Percentiles rank a stretch among this genome's conserved stretches.
These are phyloP conservation scores for Thalassiosira ordinaria DNA, from an alignment of 352 stramenopile species.

Conservation along the genomic window DNA sequence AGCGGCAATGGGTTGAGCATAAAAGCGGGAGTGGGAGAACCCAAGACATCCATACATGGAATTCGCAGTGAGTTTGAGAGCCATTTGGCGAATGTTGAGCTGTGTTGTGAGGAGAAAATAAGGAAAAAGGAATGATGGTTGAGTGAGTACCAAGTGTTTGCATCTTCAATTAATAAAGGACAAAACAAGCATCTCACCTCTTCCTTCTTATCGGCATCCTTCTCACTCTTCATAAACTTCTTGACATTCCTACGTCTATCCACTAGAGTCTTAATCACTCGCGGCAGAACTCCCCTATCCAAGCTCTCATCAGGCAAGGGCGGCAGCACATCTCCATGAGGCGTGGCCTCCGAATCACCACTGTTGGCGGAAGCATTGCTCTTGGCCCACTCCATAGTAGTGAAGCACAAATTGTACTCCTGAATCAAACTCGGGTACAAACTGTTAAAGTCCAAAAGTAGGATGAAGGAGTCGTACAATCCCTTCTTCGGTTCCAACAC, in stretches of 20 bases:
- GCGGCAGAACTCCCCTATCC: slow-evolving; percentile 92
- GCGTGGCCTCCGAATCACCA: no score
- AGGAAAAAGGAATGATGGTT: slow-evolving; percentile 1
- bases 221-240: slow-evolving; percentile 94
- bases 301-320: slow-evolving; percentile 89
- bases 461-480: slow-evolving; percentile 99
- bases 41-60: slow-evolving; percentile 99
- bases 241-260: slow-evolving; percentile 98
- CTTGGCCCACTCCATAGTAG: slow-evolving; percentile 93
- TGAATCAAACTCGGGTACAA: slow-evolving; percentile 99
- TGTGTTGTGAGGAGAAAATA: slow-evolving; percentile 54
- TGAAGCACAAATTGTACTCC: slow-evolving; percentile 99
- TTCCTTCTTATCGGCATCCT: slow-evolving; percentile 88
- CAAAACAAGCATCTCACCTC: slow-evolving; percentile 71
- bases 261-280: slow-evolving; percentile 97
- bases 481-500: slow-evolving; percentile 99
- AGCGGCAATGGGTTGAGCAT: slow-evolving; percentile 97
- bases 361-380: slow-evolving; percentile 61
- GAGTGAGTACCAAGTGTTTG: slow-evolving; percentile 5
- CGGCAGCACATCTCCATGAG: slow-evolving; percentile 80
- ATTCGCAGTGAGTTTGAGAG: slow-evolving; percentile 99
- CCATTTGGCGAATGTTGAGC: slow-evolving; percentile 99
- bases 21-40: slow-evolving; percentile 98
- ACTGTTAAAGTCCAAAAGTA: slow-evolving; percentile 99
- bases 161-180: no score